Evolutionary conservation across 2,329 filamentous ascomycete species (phyloP), one percentile per base, ranked within the genome.

Genomic region (Neoarthrinium moseri): DNA sequence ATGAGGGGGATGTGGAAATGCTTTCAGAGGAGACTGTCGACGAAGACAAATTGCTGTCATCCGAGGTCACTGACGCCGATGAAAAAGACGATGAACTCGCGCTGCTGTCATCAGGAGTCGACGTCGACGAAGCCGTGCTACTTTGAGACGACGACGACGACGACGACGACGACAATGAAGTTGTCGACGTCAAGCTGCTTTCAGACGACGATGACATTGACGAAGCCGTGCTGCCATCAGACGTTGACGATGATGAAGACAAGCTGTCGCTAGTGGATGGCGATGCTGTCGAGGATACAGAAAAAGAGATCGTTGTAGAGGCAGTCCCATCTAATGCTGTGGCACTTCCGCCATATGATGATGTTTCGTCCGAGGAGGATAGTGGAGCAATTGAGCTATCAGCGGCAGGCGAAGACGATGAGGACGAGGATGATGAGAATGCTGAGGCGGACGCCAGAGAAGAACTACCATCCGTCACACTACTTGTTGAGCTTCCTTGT

Each of bases 211-310:
- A 11, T 15, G 30, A 33, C 30, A 33, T 33, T 33, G 30, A 15
- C 18, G 30, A 33, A 33, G 13, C 18, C 30, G 30, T 33, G 30
- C 30, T 33, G 30, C 30, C 30, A 33, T 33, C 30, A 33, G 30
- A 33, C 30, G 30, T 33, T 33, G 30, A 33, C 30, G 30, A 33
- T 33, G 30, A 33, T 18, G 30, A 33, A 33, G 30, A 33, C 30
- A 33, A 33, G 30, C 30, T 33, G 12, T 33, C 30, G 30, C 30
- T 33, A 33, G 30, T 17, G 30, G 30, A 33, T 33, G 30, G n/a
- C 2, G 30, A 18, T 33, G 30, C 30, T 33, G 30, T 18, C 30
- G 30, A 33, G 30, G 4, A 33, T 15, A n/a, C 10, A 33, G 30
- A 33, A 33, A 15, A 33, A 3, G 30, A 33, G 30, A 33, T 33